A percentile compares a stretch with the other conserved stretches of the same genome.
Evolutionary conservation across 2,329 filamentous ascomycete species (phyloP).

Genomic region (Xylariaceae sp.): DNA sequence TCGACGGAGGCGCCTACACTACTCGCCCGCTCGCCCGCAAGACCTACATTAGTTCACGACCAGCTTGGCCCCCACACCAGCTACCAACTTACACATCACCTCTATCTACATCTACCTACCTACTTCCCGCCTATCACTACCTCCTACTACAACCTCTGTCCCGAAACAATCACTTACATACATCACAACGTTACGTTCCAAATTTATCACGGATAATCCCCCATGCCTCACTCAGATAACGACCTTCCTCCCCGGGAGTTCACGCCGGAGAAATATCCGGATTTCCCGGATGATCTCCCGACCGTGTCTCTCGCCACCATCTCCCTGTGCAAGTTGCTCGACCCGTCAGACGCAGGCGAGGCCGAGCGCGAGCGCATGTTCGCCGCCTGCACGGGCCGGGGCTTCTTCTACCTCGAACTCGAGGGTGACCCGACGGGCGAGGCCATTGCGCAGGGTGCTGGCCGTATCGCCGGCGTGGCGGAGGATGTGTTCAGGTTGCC

Average conservation of each 20-base stretch:
- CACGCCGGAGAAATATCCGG: constrained; percentile 26
- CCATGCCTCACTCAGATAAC: too few species aligned
- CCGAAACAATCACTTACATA: too few species aligned
- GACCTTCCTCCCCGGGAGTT: constrained; percentile 19
- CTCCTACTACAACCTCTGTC: too few species aligned
- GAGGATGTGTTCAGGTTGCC: constrained; percentile 29
- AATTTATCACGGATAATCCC: too few species aligned
- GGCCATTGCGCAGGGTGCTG: constrained; percentile 20
- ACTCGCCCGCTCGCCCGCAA: too few species aligned
- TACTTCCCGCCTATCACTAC: too few species aligned
- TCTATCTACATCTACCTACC: too few species aligned
- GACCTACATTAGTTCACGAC: too few species aligned
- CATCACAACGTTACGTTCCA: too few species aligned
- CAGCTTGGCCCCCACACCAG: too few species aligned
- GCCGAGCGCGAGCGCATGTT: constrained; percentile 27
- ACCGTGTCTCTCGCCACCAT: constrained; percentile 26
- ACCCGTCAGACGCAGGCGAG: constrained; percentile 5
- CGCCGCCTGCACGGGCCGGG: constrained; percentile 26
- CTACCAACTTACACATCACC: too few species aligned
- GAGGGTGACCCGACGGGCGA: constrained; percentile 22
- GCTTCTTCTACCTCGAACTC: constrained; percentile 33
- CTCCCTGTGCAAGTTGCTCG: constrained; percentile 19
- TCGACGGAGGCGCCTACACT: too few species aligned
- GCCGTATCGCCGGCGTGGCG: constrained; percentile 23
- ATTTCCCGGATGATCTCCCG: constrained; percentile 28